Base-by-base conservation (phyloP, 2,329 filamentous ascomycete species). In the Pestalotiopsis sp. region DNA sequence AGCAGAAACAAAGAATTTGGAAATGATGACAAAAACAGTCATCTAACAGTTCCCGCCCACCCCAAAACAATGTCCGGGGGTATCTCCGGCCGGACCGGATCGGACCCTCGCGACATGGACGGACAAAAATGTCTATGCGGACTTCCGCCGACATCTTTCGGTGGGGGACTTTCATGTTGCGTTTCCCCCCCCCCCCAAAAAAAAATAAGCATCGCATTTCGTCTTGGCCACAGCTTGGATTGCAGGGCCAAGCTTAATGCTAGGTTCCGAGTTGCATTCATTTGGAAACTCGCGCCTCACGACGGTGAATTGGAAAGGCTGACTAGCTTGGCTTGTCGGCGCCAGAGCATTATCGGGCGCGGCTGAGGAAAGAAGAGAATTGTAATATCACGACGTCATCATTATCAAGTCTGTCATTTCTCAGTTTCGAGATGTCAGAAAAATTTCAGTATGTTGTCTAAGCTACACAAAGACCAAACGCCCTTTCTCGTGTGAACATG, bases 391-490 rank as follows among this genome's bases (percentile, higher is more conserved):
- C 45, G 17, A 52, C n/a, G 45, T 52, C 45, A 52, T 52, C 27
- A 57, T 36, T 9, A 36, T 36, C 1, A 9, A 9, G 31, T 41
- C 45, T 38, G 20, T 23, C 63, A 17, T 14, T 17, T 57, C 11
- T 17, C 39, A 45, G 17, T 52, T 52, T 9, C 45, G 20, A 52
- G 41, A 52, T n/a, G 3, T 52, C 20, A n/a, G 5, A 52, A n/a
- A 63, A 39, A 41, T 41, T 13, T 63, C 36, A 23, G 9, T 7
- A 23, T 5, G 31, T 38, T 38, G 38, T 67, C 66, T 68, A 68
- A 68, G 39, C 58, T 65, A 23, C 67, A 68, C 45, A 58, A 58
- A 39, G 60, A 49, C 39, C 38, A 45, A 52, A 64, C 62, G 23
- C 23, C 62, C 41, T 36, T 57, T 25, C 7, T 56, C 63, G 23